A percentile compares a stretch with the other conserved stretches of the same genome.
Evolutionary conservation across 225 moss, liverwort and hornwort species (phyloP).

Genomic region (Marchantia polymorpha): DNA sequence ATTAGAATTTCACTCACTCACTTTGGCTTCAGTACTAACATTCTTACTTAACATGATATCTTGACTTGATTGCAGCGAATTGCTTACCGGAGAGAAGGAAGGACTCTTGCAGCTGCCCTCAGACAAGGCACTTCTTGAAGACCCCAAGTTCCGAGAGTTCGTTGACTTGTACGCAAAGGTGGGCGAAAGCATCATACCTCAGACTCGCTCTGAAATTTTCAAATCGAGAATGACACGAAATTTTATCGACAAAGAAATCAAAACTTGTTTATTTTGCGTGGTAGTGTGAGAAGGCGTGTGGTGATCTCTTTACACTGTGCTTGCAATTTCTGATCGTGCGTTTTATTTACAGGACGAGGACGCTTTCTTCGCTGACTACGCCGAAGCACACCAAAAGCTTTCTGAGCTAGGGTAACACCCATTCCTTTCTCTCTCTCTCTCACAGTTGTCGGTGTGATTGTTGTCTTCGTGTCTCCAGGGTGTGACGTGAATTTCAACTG

Average conservation of each 20-base stretch:
- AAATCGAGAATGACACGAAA: too few species aligned
- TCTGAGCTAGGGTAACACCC: conserved; percentile 53
- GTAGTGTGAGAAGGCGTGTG: too few species aligned
- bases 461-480: too few species aligned
- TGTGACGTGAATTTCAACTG: too few species aligned
- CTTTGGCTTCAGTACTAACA: too few species aligned
- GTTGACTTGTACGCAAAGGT: conserved; percentile 54
- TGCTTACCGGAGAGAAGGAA: conserved; percentile 36
- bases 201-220: too few species aligned
- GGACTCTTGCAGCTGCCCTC: conserved; percentile 49
- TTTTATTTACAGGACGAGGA: conserved; percentile 44
- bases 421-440: background rate
- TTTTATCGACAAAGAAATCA: too few species aligned
- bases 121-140: conserved; percentile 46
- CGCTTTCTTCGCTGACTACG: conserved; percentile 46
- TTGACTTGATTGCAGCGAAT: conserved; percentile 16
- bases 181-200: background rate
- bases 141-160: conserved; percentile 35
- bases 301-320: background rate
- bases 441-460: background rate
- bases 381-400: conserved; percentile 38
- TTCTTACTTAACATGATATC: too few species aligned
- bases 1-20: too few species aligned
- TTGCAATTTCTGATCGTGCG: background rate
- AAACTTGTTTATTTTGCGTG: too few species aligned